Evolutionary conservation across 805 yeast genomes (phyloP), one percentile per base, ranked within the genome.

Genomic region (Yamadazyma takamatsuzukensis): DNA sequence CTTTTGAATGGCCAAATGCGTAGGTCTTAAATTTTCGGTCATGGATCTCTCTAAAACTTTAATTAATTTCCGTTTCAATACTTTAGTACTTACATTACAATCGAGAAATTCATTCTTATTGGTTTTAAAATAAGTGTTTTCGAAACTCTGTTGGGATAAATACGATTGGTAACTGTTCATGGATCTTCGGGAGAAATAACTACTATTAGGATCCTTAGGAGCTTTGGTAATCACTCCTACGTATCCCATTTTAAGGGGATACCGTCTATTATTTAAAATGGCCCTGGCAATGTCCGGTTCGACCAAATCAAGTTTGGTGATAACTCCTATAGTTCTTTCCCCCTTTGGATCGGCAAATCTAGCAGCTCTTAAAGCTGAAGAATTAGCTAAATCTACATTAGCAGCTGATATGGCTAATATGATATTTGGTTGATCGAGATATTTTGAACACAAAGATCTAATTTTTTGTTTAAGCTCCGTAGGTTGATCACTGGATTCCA

Each of bases 401-500:
- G 98, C 98, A 0, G 98, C 87, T 8, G 96, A 86, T 16, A 94
- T 93, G 0, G 98, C 98, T 47, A 93, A 68, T 25, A 93, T 93
- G 32, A 93, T 86, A 52, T 93, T 93, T 15, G 99, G 99, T 11
- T 83, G 80, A 49, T 83, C 86, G 40, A 93, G 70, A 52, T 93
- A 93, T 53, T 78, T 77, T 45, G 84, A 84, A 60, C 97, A 93
- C 18, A 93, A 66, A 32, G 71, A 76, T 38, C 85, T 68, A 46
- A 93, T 93, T 52, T 80, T 84, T 18, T 72, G 70, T 51, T 90
- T 90, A 39, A 93, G 70, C 37, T 80, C 85, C 4, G 71, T 60
- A 1, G 99, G 99, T 60, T 93, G 98, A 56, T 90, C 97, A 2
- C 94, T 89, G 2, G 97, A 94, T 53, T 93, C 96, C 4, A 93